Evolutionary conservation across 768 basidiomycete genomes (phyloP).

Genomic region (Psilocybe cyanescens): DNA sequence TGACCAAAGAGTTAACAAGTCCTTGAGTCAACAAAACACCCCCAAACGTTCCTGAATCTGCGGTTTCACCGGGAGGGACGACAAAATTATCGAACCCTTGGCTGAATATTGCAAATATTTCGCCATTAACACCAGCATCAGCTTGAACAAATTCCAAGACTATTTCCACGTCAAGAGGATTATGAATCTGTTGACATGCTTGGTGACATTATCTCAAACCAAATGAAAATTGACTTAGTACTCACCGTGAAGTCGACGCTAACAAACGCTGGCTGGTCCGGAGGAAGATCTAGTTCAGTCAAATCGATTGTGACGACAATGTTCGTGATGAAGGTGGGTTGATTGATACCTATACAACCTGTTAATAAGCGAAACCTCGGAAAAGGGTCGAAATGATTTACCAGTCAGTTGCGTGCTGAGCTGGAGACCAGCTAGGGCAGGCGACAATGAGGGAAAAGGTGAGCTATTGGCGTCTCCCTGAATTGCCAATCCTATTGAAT

Average conservation of each 20-base stretch:
- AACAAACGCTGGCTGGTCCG: conserved; percentile 31
- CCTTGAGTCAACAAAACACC: conserved; percentile 67
- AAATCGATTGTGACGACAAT: conserved; percentile 57
- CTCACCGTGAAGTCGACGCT: conserved; percentile 61
- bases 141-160: conserved; percentile 60
- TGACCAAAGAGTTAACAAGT: conserved; percentile 54
- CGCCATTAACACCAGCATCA: conserved; percentile 53
- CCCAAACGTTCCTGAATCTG: conserved; percentile 60
- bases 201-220: background rate
- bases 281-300: conserved; percentile 49
- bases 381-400: conserved; percentile 15
- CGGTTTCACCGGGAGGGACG: conserved; percentile 59
- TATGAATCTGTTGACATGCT: conserved; percentile 40
- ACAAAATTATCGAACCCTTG: conserved; percentile 58
- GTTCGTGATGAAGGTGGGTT: conserved; percentile 59
- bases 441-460: conserved; percentile 62
- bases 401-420: conserved; percentile 55
- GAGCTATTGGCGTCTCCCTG: conserved; percentile 62
- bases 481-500: conserved; percentile 53
- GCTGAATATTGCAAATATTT: conserved; percentile 61
- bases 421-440: conserved; percentile 56
- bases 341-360: conserved; percentile 44
- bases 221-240: conserved; percentile 9
- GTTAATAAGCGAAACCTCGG: background rate
- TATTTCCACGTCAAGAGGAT: conserved; percentile 62